A percentile compares a stretch with the other conserved stretches of the same genome.
Conservation (phyloP, 2,329 filamentous ascomycete species). For the Aspergillus pseudonomiae region DNA sequence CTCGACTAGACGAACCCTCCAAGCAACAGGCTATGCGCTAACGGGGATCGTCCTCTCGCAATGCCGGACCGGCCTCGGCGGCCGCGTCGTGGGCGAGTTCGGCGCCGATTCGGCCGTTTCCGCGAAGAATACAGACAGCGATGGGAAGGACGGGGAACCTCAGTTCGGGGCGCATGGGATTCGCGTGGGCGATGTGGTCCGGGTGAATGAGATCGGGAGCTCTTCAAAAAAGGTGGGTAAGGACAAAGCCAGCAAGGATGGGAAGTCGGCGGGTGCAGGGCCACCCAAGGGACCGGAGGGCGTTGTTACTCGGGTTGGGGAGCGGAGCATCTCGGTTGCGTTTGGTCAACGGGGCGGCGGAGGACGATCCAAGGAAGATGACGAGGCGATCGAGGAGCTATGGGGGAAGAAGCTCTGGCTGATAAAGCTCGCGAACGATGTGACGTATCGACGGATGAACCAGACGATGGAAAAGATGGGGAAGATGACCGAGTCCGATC, state of each 20-base stretch:
- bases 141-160: constrained; percentile 42
- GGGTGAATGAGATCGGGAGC: constrained; percentile 43
- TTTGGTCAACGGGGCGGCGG: constrained; percentile 44
- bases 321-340: constrained; percentile 48
- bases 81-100: constrained; percentile 87
- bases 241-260: constrained; percentile 36
- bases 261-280: constrained; percentile 24
- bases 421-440: constrained; percentile 68
- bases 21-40: constrained; percentile 45
- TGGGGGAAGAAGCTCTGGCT: constrained; percentile 64
- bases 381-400: constrained; percentile 52
- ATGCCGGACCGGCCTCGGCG: constrained; percentile 85
- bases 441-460: constrained; percentile 67
- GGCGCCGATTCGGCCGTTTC: constrained; percentile 69
- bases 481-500: constrained; percentile 58
- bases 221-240: constrained; percentile 30
- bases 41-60: constrained; percentile 66
- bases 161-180: constrained; percentile 50
- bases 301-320: constrained; percentile 49
- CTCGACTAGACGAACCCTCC: constrained; percentile 46
- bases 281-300: constrained; percentile 43
- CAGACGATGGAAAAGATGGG: constrained; percentile 64
- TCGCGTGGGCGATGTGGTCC: constrained; percentile 52
- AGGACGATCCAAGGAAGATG: constrained; percentile 41
- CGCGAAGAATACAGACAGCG: constrained; percentile 33